Conservation (phyloP, 495 filamentous ascomycete genomes). For the Penicilliopsis zonata region DNA sequence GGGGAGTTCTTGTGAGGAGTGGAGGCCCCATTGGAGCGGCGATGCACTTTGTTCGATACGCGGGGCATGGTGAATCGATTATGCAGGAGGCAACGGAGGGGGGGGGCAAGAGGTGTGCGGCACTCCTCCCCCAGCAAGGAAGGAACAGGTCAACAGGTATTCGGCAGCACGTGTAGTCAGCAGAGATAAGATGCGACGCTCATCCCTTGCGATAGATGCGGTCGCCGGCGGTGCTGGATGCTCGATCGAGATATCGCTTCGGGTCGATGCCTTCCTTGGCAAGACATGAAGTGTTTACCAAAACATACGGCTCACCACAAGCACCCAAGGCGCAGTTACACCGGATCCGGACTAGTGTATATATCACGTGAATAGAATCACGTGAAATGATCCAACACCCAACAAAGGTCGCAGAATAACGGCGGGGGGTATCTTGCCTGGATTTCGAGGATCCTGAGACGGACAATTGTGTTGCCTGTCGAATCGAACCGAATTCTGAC, state of each 20-base stretch:
- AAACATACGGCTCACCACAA: constrained; percentile 15
- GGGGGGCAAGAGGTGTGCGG: too few relatives aligned
- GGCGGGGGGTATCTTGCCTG: too few relatives aligned
- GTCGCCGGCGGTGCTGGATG: too few relatives aligned
- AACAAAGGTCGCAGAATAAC: too few relatives aligned
- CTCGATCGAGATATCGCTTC: too few relatives aligned
- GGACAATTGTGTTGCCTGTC: too few relatives aligned
- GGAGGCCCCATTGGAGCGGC: constrained; percentile 37
- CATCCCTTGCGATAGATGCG: too few relatives aligned
- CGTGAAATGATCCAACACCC: too few relatives aligned
- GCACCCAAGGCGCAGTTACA: constrained; percentile 7
- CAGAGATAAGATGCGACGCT: not conserved
- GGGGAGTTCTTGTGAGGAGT: constrained; percentile 54
- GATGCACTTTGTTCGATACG: constrained; percentile 45
- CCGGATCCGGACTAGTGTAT: not conserved
- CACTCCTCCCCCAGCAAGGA: too few relatives aligned
- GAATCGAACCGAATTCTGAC: too few relatives aligned
- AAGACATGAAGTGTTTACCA: constrained; percentile 25
- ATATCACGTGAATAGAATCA: too few relatives aligned
- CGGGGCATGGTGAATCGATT: constrained; percentile 57
- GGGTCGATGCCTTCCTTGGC: constrained; percentile 1
- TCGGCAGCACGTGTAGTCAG: not conserved
- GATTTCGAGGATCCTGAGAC: too few relatives aligned
- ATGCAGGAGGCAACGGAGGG: constrained; percentile 1
- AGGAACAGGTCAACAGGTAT: constrained; percentile 10